Conservation (phyloP, 75 land plant genomes). For the Chamaecyparis obtusa region DNA sequence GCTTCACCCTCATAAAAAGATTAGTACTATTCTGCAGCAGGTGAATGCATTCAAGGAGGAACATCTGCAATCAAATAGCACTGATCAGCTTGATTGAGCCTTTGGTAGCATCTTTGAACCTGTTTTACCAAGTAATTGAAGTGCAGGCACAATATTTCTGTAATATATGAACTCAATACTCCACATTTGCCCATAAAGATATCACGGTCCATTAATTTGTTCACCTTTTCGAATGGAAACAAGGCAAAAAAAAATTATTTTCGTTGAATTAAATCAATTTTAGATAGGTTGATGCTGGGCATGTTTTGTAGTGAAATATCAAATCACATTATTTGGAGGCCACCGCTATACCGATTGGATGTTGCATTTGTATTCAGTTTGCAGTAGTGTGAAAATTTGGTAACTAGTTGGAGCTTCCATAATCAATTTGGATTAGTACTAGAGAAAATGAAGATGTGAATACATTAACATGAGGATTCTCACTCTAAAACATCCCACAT, state of each 20-base stretch:
- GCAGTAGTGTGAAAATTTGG: neutral
- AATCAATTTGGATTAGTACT: no score
- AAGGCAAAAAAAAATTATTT: neutral
- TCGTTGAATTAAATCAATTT: neutral
- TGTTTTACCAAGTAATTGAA: neutral
- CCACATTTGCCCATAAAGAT: neutral
- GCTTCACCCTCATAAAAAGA: slow-evolving; percentile 32
- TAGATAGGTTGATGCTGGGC: neutral
- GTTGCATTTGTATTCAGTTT: neutral
- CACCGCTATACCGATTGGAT: neutral
- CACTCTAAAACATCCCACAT: no score
- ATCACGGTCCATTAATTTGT: neutral
- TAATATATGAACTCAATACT: neutral
- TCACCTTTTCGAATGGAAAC: neutral
- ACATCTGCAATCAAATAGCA: neutral
- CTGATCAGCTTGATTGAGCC: slow-evolving; percentile 31
- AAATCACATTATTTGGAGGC: neutral
- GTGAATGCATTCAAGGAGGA: slow-evolving; percentile 31
- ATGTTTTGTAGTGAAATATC: neutral
- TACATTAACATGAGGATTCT: neutral
- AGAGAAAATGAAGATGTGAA: neutral
- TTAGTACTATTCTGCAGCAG: slow-evolving; percentile 23
- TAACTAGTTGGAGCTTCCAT: neutral
- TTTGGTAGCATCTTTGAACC: neutral
- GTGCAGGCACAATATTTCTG: neutral